Base-by-base conservation (phyloP, 371 early-diverging fungal genomes). In the Nosema granulosis region DNA sequence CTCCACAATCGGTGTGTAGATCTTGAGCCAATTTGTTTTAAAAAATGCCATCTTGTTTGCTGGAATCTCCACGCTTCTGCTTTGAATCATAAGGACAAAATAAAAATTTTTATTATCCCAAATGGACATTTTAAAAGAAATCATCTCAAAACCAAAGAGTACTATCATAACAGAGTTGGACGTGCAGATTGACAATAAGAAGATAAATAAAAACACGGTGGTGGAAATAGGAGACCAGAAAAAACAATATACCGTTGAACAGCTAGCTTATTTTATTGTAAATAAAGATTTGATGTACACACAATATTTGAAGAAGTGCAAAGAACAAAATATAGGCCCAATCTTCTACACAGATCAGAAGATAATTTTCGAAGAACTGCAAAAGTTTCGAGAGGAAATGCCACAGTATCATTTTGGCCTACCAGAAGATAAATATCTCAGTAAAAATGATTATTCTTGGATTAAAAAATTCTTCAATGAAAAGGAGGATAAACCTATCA, bases 1-100 rank as follows among this genome's bases (percentile, higher is more conserved):
- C 82, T 94, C 93, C 6, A 97, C 96, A 32, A 98, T 87, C n/a
- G 99, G 96, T 32, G 94, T 90, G 87, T 97, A 98, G 79, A 98
- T 90, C 82, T 96, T 92, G 79, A 94, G 80, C 99, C 99, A 98
- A 66, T 91, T 89, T 65, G 90, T 89, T 84, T 93, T 95, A 56
- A 97, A 87, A 18, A 93, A 92, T 18, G 91, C 88, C 80, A 96
- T 85, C 74, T 95, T 90, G 81, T 94, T 91, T 43, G 90, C 89
- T 26, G 96, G 97, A 73, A 97, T 63, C 11, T 54, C 56, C 22
- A 80, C 54, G 12, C 78, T 73, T 35, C 81, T 59, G 0, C 61
- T 50, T 38, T 72, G 73, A 32, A 72, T 61, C 26, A 3, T 22
- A 31, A 59, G 3, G 3, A 4, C 6, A 59, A 3, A 4, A n/a